phyloP scores from a whole-genome alignment of 2,329 filamentous ascomycete genomes.

The Neofusicoccum ribis region DNA sequence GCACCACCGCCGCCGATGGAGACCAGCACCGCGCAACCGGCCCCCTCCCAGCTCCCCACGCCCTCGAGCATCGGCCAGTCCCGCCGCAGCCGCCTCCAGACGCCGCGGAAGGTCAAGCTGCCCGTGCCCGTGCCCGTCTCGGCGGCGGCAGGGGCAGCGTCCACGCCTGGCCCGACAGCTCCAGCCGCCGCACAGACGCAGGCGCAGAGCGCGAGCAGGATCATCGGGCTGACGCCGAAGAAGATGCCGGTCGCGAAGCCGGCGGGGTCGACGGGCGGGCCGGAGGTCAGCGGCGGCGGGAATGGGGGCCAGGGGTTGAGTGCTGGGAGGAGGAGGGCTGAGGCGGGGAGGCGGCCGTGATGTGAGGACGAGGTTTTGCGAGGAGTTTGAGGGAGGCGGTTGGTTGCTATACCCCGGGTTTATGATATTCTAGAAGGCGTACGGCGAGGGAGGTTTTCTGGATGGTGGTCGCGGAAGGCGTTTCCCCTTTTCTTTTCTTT shows the following conservation, averaged over 20 bases:
- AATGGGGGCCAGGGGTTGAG: not conserved
- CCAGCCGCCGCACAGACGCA: not conserved
- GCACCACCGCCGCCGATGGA: not conserved
- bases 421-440: too few species aligned
- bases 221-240: constrained; percentile 11
- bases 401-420: too few species aligned
- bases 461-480: too few species aligned
- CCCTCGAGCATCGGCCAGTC: not conserved
- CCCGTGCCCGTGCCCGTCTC: constrained; percentile 24
- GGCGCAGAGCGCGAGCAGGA: not conserved
- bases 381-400: not conserved
- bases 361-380: not conserved
- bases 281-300: not conserved
- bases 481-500: too few species aligned
- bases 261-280: not conserved
- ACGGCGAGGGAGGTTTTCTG: too few species aligned
- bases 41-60: not conserved
- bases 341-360: not conserved
- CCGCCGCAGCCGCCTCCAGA: constrained; percentile 30
- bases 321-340: not conserved
- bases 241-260: constrained; percentile 7
- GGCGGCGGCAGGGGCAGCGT: too few species aligned
- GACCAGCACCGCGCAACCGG: not conserved
- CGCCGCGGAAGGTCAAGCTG: constrained; percentile 36
- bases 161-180: too few species aligned